Evolutionary conservation across 2,329 filamentous ascomycete species (phyloP).

Genomic region (Penicillium palitans): DNA sequence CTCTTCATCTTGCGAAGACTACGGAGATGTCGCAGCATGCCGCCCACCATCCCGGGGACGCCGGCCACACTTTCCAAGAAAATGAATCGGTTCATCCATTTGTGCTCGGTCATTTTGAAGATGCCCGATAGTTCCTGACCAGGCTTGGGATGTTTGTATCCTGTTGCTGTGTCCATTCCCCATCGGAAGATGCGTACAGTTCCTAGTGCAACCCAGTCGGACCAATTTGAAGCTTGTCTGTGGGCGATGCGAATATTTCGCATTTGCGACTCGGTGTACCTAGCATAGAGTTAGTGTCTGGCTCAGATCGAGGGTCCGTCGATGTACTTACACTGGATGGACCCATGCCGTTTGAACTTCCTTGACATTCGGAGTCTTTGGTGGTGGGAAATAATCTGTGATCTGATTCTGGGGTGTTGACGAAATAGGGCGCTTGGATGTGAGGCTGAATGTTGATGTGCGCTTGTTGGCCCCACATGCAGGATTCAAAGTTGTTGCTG

Average conservation of each 20-base stretch:
- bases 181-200: slow-evolving; percentile 75
- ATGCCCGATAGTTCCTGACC: slow-evolving; percentile 48
- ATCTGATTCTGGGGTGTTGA: slow-evolving; percentile 38
- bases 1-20: slow-evolving; percentile 82
- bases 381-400: slow-evolving; percentile 59
- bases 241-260: slow-evolving; percentile 71
- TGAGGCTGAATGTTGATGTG: background rate
- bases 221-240: slow-evolving; percentile 67
- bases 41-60: slow-evolving; percentile 94
- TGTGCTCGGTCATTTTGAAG: slow-evolving; percentile 74
- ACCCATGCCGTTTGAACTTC: slow-evolving; percentile 67
- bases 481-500: slow-evolving; percentile 21
- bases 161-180: slow-evolving; percentile 79
- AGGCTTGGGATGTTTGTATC: slow-evolving; percentile 69
- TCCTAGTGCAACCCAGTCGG: slow-evolving; percentile 76
- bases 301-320: background rate
- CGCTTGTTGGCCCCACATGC: slow-evolving; percentile 19
- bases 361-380: slow-evolving; percentile 61
- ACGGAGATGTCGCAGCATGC: slow-evolving; percentile 86
- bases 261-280: slow-evolving; percentile 79
- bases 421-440: slow-evolving; percentile 38
- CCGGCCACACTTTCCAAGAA: slow-evolving; percentile 95
- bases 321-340: slow-evolving; percentile 56
- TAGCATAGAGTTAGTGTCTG: slow-evolving; percentile 24
- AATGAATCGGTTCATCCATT: slow-evolving; percentile 87